Percentiles rank a stretch among this genome's conserved stretches.
Conservation (phyloP, 2,329 filamentous ascomycete genomes). For the Gaeumannomyces sp. region DNA sequence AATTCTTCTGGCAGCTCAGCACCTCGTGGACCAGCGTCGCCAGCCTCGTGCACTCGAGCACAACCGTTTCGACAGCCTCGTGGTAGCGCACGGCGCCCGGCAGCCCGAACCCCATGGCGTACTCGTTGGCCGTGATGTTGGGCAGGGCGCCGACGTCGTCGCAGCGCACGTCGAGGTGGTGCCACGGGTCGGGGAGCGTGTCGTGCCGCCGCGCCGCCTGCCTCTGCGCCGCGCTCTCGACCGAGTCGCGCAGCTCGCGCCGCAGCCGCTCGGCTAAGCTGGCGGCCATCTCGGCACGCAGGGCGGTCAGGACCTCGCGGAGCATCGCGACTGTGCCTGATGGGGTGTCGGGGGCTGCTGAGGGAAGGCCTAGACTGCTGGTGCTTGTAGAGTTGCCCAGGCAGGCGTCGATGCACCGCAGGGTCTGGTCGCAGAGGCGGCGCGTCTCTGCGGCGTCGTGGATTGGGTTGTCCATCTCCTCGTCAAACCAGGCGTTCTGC, state of each 20-base stretch:
- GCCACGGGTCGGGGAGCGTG: neutral
- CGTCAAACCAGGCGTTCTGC: neutral
- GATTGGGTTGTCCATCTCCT: neutral
- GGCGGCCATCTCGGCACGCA: neutral
- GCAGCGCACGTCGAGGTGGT: constrained; percentile 2
- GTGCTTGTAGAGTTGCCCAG: neutral
- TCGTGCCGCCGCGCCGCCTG: constrained; percentile 2
- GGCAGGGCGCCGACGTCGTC: constrained; percentile 3
- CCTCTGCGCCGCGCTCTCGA: neutral
- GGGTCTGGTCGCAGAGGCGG: neutral
- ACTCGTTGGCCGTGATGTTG: constrained; percentile 1
- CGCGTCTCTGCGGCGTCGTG: neutral
- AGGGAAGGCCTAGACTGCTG: neutral
- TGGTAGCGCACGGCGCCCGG: neutral
- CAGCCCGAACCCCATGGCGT: neutral
- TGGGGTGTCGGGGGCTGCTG: neutral
- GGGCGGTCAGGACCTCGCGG: neutral
- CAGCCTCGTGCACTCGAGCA: constrained; percentile 1
- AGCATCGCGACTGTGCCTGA: neutral
- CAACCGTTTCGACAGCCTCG: constrained; percentile 1
- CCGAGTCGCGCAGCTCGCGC: neutral
- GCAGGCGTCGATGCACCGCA: neutral
- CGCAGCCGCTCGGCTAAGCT: constrained; percentile 1
- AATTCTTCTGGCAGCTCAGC: constrained; percentile 1
- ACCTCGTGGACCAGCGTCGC: neutral